A percentile compares a stretch with the other conserved stretches of the same genome.
Conservation (phyloP, 768 basidiomycete species). For the Nidula microcarpa region DNA sequence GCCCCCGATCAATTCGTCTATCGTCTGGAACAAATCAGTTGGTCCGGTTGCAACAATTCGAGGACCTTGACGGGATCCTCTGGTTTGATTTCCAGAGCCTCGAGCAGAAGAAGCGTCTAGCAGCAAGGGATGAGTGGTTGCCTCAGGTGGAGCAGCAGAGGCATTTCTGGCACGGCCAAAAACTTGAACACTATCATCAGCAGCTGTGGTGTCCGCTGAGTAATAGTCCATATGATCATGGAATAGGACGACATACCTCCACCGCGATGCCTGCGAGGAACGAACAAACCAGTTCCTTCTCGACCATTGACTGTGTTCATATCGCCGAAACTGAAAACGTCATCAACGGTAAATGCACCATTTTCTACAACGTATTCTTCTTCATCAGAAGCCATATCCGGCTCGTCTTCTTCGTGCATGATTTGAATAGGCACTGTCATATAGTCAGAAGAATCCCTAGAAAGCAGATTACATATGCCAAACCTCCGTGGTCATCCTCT, state of each 20-base stretch:
- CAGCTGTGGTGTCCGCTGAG: conserved; percentile 15
- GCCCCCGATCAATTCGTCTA: conserved; percentile 79
- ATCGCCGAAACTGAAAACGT: conserved; percentile 54
- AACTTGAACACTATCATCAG: conserved; percentile 54
- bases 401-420: conserved; percentile 60
- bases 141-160: conserved; percentile 54
- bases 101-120: conserved; percentile 56
- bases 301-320: conserved; percentile 38
- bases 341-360: conserved; percentile 35
- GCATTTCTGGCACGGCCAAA: conserved; percentile 61
- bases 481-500: conserved; percentile 60
- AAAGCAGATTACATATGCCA: conserved; percentile 9
- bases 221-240: conserved; percentile 6
- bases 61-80: conserved; percentile 52
- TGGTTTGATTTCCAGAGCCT: conserved; percentile 36
- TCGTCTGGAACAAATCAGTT: conserved; percentile 65
- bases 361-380: conserved; percentile 51
- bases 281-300: conserved; percentile 43
- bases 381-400: conserved; percentile 61
- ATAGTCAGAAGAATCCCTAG: not conserved
- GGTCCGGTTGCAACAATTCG: conserved; percentile 49
- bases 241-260: conserved; percentile 30
- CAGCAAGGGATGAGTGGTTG: conserved; percentile 80
- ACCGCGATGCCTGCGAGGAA: conserved; percentile 52
- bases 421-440: conserved; percentile 45